Evolutionary conservation across 805 yeast genomes (phyloP).

Genomic region (Hanseniaspora guilliermondii): DNA sequence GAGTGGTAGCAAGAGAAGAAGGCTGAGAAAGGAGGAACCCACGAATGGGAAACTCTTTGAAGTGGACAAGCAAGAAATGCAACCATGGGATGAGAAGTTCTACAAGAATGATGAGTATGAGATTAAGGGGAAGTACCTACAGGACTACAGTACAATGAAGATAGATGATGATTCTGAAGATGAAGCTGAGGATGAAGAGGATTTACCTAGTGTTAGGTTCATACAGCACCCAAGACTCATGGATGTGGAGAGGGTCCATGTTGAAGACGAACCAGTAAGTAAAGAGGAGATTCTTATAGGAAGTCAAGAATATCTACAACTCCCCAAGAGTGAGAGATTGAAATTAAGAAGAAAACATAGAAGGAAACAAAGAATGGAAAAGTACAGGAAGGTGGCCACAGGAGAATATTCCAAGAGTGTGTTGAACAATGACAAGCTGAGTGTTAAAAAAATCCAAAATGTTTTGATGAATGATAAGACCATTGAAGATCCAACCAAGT

Average conservation of each 20-base stretch:
- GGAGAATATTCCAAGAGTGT: slow-evolving; percentile 83
- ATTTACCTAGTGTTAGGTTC: slow-evolving; percentile 47
- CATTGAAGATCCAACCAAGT: slow-evolving; percentile 75
- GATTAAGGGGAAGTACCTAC: slow-evolving; percentile 29
- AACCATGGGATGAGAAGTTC: slow-evolving; percentile 82
- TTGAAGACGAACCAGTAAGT: slow-evolving; percentile 28
- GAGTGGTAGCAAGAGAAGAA: slow-evolving; percentile 23
- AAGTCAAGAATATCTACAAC: slow-evolving; percentile 28
- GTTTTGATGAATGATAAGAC: slow-evolving; percentile 71
- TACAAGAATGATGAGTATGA: slow-evolving; percentile 32
- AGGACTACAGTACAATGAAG: slow-evolving; percentile 20
- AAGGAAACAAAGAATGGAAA: slow-evolving; percentile 47
- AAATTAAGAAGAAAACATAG: slow-evolving; percentile 61
- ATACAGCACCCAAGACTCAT: slow-evolving; percentile 74
- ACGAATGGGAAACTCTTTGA: slow-evolving; percentile 27
- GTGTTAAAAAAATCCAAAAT: slow-evolving; percentile 70
- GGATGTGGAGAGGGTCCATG: slow-evolving; percentile 29
- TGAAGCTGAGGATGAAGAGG: slow-evolving; percentile 17
- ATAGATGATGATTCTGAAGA: slow-evolving; percentile 17
- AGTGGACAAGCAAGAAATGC: slow-evolving; percentile 28
- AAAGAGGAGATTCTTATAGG: slow-evolving; percentile 21
- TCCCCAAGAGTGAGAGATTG: slow-evolving; percentile 69
- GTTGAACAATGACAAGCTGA: slow-evolving; percentile 51
- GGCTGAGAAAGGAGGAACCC: slow-evolving; percentile 41
- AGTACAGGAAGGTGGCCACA: slow-evolving; percentile 61